Percentiles rank a stretch among this genome's conserved stretches.
These are phyloP conservation scores for Psidium guajava DNA, from an alignment of 345 rosid species.

Conservation along the genomic window DNA sequence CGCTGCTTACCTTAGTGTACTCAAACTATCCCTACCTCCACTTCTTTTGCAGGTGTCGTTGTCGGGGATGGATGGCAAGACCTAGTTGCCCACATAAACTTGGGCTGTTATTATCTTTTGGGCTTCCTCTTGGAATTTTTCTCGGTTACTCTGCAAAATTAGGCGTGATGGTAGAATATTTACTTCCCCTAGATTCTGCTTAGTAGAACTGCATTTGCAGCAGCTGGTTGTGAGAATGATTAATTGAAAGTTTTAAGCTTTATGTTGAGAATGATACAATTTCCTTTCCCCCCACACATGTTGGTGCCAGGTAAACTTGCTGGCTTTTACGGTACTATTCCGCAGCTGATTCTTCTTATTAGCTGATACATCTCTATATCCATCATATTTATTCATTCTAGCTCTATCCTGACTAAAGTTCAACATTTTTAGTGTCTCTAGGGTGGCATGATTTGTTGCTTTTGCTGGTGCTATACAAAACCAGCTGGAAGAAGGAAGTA, in stretches of 20 bases:
- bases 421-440: conserved; percentile 43
- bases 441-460: conserved; percentile 70
- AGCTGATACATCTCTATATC: background rate
- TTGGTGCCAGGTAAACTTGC: background rate
- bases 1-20: background rate
- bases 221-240: background rate
- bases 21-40: background rate
- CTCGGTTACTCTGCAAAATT: conserved; percentile 55
- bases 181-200: background rate
- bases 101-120: conserved; percentile 62
- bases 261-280: background rate
- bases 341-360: background rate
- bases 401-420: background rate
- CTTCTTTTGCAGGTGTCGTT: conserved; percentile 50
- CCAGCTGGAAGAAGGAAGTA: conserved; percentile 85
- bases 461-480: conserved; percentile 39
- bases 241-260: background rate
- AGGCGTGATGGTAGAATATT: conserved; percentile 45
- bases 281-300: background rate
- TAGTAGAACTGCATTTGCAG: background rate
- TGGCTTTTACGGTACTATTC: background rate
- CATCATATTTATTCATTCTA: background rate
- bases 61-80: conserved; percentile 90
- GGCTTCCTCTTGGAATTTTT: conserved; percentile 62
- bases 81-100: conserved; percentile 66